These are phyloP conservation scores for Rhodotorula sp. DNA, from an alignment of 1,284 basidiomycete species.

Conservation along the genomic window DNA sequence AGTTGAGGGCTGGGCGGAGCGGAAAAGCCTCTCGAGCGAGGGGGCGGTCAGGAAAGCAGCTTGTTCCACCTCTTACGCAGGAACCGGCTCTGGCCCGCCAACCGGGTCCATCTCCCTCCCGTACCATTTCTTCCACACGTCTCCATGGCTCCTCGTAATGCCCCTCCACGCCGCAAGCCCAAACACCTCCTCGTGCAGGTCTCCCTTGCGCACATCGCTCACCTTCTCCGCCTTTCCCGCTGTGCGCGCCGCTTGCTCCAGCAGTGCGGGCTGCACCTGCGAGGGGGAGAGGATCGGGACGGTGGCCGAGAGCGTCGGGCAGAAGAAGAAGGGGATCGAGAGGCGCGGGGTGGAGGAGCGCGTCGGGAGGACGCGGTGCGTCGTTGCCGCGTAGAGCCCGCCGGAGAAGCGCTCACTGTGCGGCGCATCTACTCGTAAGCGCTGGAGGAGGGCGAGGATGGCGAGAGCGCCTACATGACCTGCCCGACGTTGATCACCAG, in stretches of 20 bases:
- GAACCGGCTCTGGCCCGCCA: slow-evolving; percentile 19
- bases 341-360: slow-evolving; percentile 10
- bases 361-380: slow-evolving; percentile 32
- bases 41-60: not conserved
- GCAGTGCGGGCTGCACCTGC: slow-evolving; percentile 10
- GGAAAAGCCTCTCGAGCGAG: not conserved
- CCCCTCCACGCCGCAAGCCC: slow-evolving; percentile 33
- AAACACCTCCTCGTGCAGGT: slow-evolving; percentile 34
- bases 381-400: slow-evolving; percentile 27
- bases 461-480: slow-evolving; percentile 10
- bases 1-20: too few relatives aligned
- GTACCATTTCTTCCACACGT: slow-evolving; percentile 25
- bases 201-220: slow-evolving; percentile 18
- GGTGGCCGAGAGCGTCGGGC: slow-evolving; percentile 11
- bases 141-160: slow-evolving; percentile 26
- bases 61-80: not conserved
- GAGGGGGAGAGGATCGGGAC: slow-evolving; percentile 9
- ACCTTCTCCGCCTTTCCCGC: slow-evolving; percentile 1
- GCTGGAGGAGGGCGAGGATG: not conserved
- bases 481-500: slow-evolving; percentile 37
- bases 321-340: slow-evolving; percentile 41
- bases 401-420: slow-evolving; percentile 25
- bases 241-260: not conserved
- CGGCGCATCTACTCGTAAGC: not conserved
- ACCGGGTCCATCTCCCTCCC: slow-evolving; percentile 22